Percentiles rank a stretch among this genome's conserved stretches.
These are phyloP conservation scores for Coniochaeta sp. DNA, from an alignment of 2,329 filamentous ascomycete genomes.

Conservation along the genomic window DNA sequence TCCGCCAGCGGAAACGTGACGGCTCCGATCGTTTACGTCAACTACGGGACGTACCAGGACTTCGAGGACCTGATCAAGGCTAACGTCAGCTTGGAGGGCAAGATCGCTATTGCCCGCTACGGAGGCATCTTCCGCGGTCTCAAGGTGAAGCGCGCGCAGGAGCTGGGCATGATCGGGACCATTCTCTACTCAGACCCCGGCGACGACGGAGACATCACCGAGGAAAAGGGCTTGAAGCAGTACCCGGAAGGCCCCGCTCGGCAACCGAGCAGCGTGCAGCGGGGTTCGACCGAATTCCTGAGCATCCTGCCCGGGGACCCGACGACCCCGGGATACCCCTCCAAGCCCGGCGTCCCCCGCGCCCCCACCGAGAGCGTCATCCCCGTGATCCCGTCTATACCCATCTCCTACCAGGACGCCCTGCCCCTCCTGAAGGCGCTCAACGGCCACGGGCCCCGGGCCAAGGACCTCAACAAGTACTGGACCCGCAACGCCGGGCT, in stretches of 20 bases:
- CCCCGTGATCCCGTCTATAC: constrained; percentile 82
- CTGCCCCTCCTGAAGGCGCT: constrained; percentile 82
- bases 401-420: constrained; percentile 82
- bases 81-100: constrained; percentile 70
- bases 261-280: constrained; percentile 81
- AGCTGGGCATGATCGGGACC: constrained; percentile 80
- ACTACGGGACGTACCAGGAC: constrained; percentile 82
- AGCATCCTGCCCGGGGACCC: constrained; percentile 67
- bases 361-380: constrained; percentile 62
- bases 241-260: constrained; percentile 86
- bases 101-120: constrained; percentile 83
- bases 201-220: constrained; percentile 76
- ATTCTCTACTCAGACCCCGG: constrained; percentile 85
- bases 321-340: constrained; percentile 90
- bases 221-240: constrained; percentile 67
- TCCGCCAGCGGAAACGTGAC: constrained; percentile 90
- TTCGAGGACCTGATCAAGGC: constrained; percentile 74
- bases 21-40: constrained; percentile 78
- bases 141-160: constrained; percentile 87
- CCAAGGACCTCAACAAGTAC: constrained; percentile 61
- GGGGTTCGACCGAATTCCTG: constrained; percentile 79
- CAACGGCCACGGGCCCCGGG: constrained; percentile 79
- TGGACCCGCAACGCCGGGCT: constrained; percentile 70
- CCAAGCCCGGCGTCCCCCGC: constrained; percentile 79
- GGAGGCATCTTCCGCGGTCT: constrained; percentile 80